Conservation (phyloP, 2,329 filamentous ascomycete genomes). For the Cyphellophora attinorum region DNA sequence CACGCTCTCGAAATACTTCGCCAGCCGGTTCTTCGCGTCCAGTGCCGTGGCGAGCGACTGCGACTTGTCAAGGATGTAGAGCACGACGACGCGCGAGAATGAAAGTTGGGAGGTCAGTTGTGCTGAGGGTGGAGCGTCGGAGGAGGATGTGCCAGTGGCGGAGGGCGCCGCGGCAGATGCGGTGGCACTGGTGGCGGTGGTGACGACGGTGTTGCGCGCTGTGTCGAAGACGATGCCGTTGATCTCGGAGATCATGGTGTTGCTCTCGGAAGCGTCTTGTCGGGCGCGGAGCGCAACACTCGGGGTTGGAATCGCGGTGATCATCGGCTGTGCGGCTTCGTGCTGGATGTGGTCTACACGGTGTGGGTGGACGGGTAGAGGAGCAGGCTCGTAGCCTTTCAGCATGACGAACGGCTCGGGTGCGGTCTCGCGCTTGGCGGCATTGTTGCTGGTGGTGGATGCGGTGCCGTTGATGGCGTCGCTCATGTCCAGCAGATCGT, state of each 20-base stretch:
- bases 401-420: constrained; percentile 16
- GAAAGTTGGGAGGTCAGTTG: constrained; percentile 5
- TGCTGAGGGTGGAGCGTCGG: constrained; percentile 11
- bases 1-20: not conserved
- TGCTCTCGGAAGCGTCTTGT: constrained; percentile 10
- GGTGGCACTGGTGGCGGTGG: constrained; percentile 5
- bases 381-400: constrained; percentile 11
- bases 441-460: constrained; percentile 27
- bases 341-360: constrained; percentile 3
- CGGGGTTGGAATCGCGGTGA: constrained; percentile 28
- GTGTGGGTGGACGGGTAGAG: constrained; percentile 6
- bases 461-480: not conserved
- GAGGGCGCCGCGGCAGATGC: constrained; percentile 27
- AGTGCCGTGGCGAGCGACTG: not conserved
- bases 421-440: constrained; percentile 39
- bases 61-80: constrained; percentile 9
- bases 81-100: constrained; percentile 15
- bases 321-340: constrained; percentile 6
- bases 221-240: constrained; percentile 36
- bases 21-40: not conserved
- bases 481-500: constrained; percentile 80
- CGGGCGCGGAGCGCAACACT: constrained; percentile 22
- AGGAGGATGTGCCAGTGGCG: constrained; percentile 4
- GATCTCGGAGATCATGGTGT: constrained; percentile 27
- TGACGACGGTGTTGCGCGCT: constrained; percentile 12